Percentiles rank a stretch among this genome's conserved stretches.
These are phyloP conservation scores for Pythium dissotocum DNA, from an alignment of 352 stramenopile species.

Conservation along the genomic window DNA sequence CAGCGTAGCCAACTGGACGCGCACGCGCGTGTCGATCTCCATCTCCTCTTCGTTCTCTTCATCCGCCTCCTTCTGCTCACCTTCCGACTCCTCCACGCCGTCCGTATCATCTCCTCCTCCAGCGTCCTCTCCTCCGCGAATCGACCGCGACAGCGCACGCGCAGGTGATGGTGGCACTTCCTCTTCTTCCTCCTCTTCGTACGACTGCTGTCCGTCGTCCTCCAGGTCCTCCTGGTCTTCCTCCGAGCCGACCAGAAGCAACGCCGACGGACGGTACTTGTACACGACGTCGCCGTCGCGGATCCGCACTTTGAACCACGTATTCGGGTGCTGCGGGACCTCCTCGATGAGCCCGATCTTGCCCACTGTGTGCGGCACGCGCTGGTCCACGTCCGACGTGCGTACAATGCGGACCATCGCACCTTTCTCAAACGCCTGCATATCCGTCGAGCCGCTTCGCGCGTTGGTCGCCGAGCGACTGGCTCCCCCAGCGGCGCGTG, in stretches of 20 bases:
- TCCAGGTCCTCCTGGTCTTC: conserved; percentile 15
- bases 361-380: conserved; percentile 74
- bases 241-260: conserved; percentile 45
- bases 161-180: conserved; percentile 7
- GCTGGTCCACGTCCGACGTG: conserved; percentile 82
- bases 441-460: conserved; percentile 34
- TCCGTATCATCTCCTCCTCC: conserved; percentile 32
- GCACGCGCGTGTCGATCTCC: conserved; percentile 55
- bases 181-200: conserved; percentile 30
- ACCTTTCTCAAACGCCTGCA: conserved; percentile 56
- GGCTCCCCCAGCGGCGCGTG: not conserved
- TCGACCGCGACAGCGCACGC: not conserved
- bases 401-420: conserved; percentile 69
- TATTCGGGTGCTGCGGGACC: conserved; percentile 81
- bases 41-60: conserved; percentile 40
- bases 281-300: conserved; percentile 84
- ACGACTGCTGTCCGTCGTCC: conserved; percentile 10
- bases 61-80: conserved; percentile 53
- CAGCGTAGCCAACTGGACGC: conserved; percentile 48
- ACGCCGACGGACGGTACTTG: conserved; percentile 81
- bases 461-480: not conserved
- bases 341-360: conserved; percentile 85
- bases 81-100: conserved; percentile 34
- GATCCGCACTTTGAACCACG: conserved; percentile 87
- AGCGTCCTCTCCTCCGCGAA: conserved; percentile 22